A percentile compares a stretch with the other conserved stretches of the same genome.
phyloP scores from a whole-genome alignment of 2,329 filamentous ascomycete species.

The Penicillium sp. region DNA sequence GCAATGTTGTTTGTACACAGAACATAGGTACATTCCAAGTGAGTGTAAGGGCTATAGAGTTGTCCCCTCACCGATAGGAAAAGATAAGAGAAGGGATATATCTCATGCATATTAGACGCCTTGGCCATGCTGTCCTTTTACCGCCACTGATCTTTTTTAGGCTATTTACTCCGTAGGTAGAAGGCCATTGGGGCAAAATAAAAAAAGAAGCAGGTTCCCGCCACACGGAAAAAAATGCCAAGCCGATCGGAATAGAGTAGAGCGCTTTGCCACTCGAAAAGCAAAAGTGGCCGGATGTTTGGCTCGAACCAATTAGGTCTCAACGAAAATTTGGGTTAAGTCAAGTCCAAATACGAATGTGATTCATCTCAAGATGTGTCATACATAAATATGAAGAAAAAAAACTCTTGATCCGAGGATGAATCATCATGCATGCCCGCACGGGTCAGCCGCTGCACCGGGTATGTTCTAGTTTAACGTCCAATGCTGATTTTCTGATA shows the following conservation, averaged over 20 bases:
- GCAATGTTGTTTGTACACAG: not conserved
- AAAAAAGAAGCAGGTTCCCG: slow-evolving; percentile 7
- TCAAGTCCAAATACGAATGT: slow-evolving; percentile 10
- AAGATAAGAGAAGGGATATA: slow-evolving; percentile 11
- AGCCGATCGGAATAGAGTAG: slow-evolving; percentile 14
- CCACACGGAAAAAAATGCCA: not conserved
- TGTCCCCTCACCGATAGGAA: not conserved
- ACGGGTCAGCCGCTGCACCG: slow-evolving; percentile 15
- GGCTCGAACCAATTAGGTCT: slow-evolving; percentile 11
- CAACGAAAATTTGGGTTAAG: not conserved
- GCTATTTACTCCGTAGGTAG: not conserved
- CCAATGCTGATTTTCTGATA: not conserved
- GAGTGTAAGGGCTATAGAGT: not conserved
- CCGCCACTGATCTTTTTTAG: slow-evolving; percentile 12
- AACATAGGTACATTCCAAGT: not conserved
- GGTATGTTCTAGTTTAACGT: not conserved
- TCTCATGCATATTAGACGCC: slow-evolving; percentile 20
- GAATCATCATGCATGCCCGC: slow-evolving; percentile 19
- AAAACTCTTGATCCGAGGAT: slow-evolving; percentile 9
- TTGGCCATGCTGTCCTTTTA: slow-evolving; percentile 17
- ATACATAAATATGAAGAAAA: not conserved
- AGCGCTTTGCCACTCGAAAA: slow-evolving; percentile 21
- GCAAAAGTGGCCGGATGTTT: slow-evolving; percentile 8
- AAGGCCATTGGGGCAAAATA: not conserved
- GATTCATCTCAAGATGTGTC: slow-evolving; percentile 21